Evolutionary conservation across 202 grass and related monocot species (phyloP).

Genomic region (Dendrocalamus latiflorus): DNA sequence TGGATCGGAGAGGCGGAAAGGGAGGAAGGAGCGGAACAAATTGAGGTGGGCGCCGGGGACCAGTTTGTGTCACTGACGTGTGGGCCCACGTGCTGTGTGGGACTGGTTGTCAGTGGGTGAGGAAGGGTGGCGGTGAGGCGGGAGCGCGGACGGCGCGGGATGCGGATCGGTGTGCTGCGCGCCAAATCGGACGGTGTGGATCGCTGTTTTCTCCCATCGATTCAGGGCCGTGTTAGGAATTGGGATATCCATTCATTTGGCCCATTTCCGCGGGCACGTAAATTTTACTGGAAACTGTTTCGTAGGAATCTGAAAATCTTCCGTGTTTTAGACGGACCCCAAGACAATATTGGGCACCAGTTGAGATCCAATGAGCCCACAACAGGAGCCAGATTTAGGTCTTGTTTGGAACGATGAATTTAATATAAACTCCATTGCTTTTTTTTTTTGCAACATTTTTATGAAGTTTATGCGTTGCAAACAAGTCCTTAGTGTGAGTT

Average conservation of each 20-base stretch:
- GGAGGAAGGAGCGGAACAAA: constrained; percentile 2
- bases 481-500: too few relatives aligned
- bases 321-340: too few relatives aligned
- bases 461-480: too few relatives aligned
- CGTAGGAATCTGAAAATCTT: too few relatives aligned
- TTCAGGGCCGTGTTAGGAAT: not conserved
- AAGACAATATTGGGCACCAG: too few relatives aligned
- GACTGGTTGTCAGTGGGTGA: constrained; percentile 13
- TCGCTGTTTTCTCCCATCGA: not conserved
- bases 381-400: too few relatives aligned
- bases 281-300: too few relatives aligned
- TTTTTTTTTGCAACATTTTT: too few relatives aligned
- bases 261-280: not conserved
- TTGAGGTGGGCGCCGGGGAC: not conserved
- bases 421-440: too few relatives aligned
- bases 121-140: not conserved
- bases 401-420: too few relatives aligned
- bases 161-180: constrained; percentile 5
- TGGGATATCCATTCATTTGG: not conserved
- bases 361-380: too few relatives aligned
- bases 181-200: constrained; percentile 30
- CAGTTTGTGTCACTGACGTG: not conserved
- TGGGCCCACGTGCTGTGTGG: not conserved
- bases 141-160: constrained; percentile 7
- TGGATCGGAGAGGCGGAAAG: constrained; percentile 26